Evolutionary conservation across 2,329 filamentous ascomycete species (phyloP).

Genomic region (Colletotrichum graminicola): DNA sequence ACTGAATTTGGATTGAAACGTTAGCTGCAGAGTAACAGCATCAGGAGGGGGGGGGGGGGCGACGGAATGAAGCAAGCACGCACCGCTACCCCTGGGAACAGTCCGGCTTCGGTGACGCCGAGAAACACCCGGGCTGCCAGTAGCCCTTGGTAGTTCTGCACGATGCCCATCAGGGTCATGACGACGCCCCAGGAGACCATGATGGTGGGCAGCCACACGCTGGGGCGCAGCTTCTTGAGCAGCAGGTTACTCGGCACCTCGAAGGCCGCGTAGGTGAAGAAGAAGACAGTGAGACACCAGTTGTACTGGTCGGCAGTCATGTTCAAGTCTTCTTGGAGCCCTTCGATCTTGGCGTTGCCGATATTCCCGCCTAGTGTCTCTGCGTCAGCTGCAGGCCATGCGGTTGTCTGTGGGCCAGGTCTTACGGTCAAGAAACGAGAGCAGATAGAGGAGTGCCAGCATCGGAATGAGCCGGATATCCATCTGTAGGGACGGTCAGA

Average conservation of each 20-base stretch:
- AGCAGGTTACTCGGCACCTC: slow-evolving; percentile 83
- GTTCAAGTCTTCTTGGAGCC: slow-evolving; percentile 63
- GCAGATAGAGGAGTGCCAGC: slow-evolving; percentile 76
- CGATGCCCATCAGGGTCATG: slow-evolving; percentile 67
- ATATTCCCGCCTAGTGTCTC: slow-evolving; percentile 65
- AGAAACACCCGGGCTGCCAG: slow-evolving; percentile 68
- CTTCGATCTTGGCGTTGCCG: slow-evolving; percentile 75
- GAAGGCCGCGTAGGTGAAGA: slow-evolving; percentile 82
- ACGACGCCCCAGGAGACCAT: slow-evolving; percentile 72
- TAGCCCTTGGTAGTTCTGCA: slow-evolving; percentile 61
- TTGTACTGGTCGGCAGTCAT: slow-evolving; percentile 79
- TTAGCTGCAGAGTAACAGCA: slow-evolving; percentile 3
- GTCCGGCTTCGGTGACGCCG: slow-evolving; percentile 74
- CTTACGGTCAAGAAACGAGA: slow-evolving; percentile 75
- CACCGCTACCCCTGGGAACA: slow-evolving; percentile 73
- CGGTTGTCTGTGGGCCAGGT: background rate
- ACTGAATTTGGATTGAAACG: slow-evolving; percentile 47
- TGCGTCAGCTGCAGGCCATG: background rate
- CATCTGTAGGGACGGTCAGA: slow-evolving; percentile 53
- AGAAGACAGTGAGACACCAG: slow-evolving; percentile 78
- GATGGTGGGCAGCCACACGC: slow-evolving; percentile 80
- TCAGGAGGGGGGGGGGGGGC: too few species aligned
- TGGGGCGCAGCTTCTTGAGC: slow-evolving; percentile 79
- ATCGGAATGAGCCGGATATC: slow-evolving; percentile 66
- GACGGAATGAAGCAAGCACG: slow-evolving; percentile 24